A percentile compares a stretch with the other conserved stretches of the same genome.
Evolutionary conservation across 495 filamentous ascomycete species (phyloP).

Genomic region (Penicillium silybi): DNA sequence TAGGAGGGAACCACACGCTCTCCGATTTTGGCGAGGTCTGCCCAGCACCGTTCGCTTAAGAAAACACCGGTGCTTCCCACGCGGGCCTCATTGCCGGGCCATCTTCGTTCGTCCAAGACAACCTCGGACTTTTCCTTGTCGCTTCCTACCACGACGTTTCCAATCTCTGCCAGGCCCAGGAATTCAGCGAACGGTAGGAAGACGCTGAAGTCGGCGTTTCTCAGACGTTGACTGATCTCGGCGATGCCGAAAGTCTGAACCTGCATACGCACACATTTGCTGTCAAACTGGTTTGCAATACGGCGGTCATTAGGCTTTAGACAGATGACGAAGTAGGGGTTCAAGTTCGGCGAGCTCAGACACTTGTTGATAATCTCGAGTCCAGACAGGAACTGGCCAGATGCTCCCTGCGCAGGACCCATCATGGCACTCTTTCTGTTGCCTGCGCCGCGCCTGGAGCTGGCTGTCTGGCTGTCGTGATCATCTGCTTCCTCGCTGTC

Average conservation of each 20-base stretch:
- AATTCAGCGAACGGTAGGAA: slow-evolving; percentile 97
- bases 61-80: slow-evolving; percentile 92
- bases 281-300: slow-evolving; percentile 98
- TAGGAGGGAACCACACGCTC: slow-evolving; percentile 60
- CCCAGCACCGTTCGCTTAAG: slow-evolving; percentile 92
- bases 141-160: slow-evolving; percentile 80
- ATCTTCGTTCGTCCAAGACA: slow-evolving; percentile 81
- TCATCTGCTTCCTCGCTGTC: slow-evolving; percentile 52
- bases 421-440: slow-evolving; percentile 38
- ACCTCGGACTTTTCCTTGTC: slow-evolving; percentile 90
- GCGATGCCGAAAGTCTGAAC: slow-evolving; percentile 95
- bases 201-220: slow-evolving; percentile 90
- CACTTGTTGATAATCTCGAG: slow-evolving; percentile 85
- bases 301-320: slow-evolving; percentile 95
- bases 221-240: slow-evolving; percentile 88
- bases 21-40: slow-evolving; percentile 74
- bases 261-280: slow-evolving; percentile 93
- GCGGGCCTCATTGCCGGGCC: slow-evolving; percentile 87
- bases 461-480: slow-evolving; percentile 45
- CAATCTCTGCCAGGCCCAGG: slow-evolving; percentile 78
- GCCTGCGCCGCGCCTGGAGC: slow-evolving; percentile 29
- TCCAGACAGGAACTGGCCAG: slow-evolving; percentile 85
- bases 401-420: slow-evolving; percentile 74
- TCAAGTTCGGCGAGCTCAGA: slow-evolving; percentile 73
- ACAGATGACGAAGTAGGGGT: slow-evolving; percentile 95